Evolutionary conservation across 2,329 filamentous ascomycete genomes (phyloP).

Genomic region (Diplocarpon rosae): DNA sequence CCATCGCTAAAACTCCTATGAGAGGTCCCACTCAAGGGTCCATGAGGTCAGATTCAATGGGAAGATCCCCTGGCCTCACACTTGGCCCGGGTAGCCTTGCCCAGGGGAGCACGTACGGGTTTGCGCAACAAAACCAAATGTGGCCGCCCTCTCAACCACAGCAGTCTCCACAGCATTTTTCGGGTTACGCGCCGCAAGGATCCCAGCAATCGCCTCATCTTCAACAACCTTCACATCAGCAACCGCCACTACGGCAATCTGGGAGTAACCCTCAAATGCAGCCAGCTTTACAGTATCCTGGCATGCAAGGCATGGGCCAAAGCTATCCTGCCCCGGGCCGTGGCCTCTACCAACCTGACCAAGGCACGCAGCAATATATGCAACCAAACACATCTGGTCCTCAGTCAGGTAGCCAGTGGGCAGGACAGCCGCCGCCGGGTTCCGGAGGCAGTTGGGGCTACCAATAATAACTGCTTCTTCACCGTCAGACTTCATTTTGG

Average conservation of each 20-base stretch:
- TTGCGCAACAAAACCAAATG: slow-evolving; percentile 49
- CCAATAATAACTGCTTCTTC: not conserved
- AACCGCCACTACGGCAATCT: slow-evolving; percentile 48
- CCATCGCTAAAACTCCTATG: slow-evolving; percentile 62
- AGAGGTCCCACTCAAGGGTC: slow-evolving; percentile 54
- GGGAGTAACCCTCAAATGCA: slow-evolving; percentile 44
- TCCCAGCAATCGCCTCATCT: slow-evolving; percentile 28
- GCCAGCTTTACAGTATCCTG: slow-evolving; percentile 49
- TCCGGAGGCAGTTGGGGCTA: slow-evolving; percentile 24
- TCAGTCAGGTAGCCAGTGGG: slow-evolving; percentile 25
- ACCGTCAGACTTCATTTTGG: slow-evolving; percentile 5
- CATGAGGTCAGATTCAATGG: slow-evolving; percentile 47
- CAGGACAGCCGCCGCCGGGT: slow-evolving; percentile 23
- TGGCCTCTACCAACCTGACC: slow-evolving; percentile 49
- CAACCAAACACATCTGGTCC: slow-evolving; percentile 40
- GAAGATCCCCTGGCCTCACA: slow-evolving; percentile 51
- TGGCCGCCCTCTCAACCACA: slow-evolving; percentile 52
- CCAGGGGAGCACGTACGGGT: slow-evolving; percentile 45
- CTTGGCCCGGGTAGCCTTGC: slow-evolving; percentile 43
- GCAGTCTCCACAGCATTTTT: slow-evolving; percentile 48
- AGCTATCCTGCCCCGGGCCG: slow-evolving; percentile 44
- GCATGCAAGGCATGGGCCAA: slow-evolving; percentile 50
- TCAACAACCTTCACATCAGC: slow-evolving; percentile 40
- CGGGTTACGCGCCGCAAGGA: slow-evolving; percentile 40
- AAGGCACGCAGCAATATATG: slow-evolving; percentile 57